A percentile compares a stretch with the other conserved stretches of the same genome.
These are phyloP conservation scores for Tephrocybe sp. DNA, from an alignment of 768 basidiomycete genomes.

Conservation along the genomic window DNA sequence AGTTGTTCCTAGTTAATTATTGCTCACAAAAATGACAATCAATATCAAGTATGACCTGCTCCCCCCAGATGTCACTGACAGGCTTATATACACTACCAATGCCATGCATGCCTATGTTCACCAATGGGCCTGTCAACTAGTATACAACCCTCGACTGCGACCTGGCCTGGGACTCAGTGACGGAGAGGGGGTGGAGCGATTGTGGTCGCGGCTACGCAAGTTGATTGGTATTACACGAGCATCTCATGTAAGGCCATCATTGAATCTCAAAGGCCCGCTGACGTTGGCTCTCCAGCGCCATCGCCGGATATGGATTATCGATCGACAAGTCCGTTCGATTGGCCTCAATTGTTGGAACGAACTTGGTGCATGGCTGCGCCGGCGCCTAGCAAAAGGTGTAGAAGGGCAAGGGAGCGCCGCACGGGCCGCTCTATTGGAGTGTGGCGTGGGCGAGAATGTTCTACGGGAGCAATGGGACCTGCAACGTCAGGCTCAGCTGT, in stretches of 20 bases:
- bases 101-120: conserved; percentile 21
- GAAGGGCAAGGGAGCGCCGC: not conserved
- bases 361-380: too few relatives aligned
- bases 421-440: not conserved
- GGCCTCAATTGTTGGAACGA: too few relatives aligned
- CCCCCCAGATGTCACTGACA: conserved; percentile 16
- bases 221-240: conserved; percentile 24
- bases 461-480: not conserved
- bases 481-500: not conserved
- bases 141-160: conserved; percentile 28
- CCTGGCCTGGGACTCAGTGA: conserved; percentile 3
- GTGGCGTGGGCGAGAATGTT: not conserved
- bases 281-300: not conserved
- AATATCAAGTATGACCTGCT: conserved; percentile 28
- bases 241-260: conserved; percentile 25
- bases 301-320: not conserved
- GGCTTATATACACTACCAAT: conserved; percentile 25
- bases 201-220: conserved; percentile 26
- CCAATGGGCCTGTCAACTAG: conserved; percentile 21
- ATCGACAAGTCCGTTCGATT: too few relatives aligned
- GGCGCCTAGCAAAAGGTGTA: too few relatives aligned
- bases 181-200: not conserved
- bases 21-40: not conserved
- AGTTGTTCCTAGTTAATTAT: not conserved
- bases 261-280: conserved; percentile 8